Base-by-base conservation (phyloP, 192 early-diverging fungal species). In the Umbelopsis ramanniana region DNA sequence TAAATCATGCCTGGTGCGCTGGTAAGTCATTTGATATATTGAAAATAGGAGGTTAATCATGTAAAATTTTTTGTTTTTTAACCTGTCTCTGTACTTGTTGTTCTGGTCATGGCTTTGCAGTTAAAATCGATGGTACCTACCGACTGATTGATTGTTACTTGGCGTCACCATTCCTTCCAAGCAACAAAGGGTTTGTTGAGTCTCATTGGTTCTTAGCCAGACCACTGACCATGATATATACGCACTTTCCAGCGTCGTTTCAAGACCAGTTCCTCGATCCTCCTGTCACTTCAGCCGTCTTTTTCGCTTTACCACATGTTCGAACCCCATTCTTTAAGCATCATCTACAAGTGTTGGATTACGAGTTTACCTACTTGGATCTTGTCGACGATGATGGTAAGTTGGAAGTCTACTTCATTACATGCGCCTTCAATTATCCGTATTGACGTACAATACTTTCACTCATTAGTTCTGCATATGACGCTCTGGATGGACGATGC, bases 121-220 rank as follows among this genome's bases (percentile, higher is more conserved):
- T 83, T 6, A 71, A 76, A 43, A 79, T 83, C 45, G 78, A 79
- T 38, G 81, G 81, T 0, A 74, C 68, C 22, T 83, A 83, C 24
- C 72, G 81, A 0, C 79, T 83, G 29, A 79, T 83, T 26, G 81
- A 83, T 66, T 83, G 81, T 37, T 83, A 75, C 52, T 71, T 83
- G 4, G 81, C 77, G 0, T 83, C 81, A 26, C 77, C 77, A 2
- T 71, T 54, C n/a, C 81, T 79, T 66, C 81, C 81, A 0, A 72
- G 73, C 52, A 72, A 10, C 81, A 79, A 22, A 5, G 71, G 52
- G 9, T 55, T 46, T 63, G 68, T 76, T 22, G 70, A 77, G 4
- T 63, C 77, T 38, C 75, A 79, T 38, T 83, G 76, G 37, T 83
- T 83, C 66, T 45, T 83, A 12, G 74, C 78, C 0, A 69, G 68